A percentile compares a stretch with the other conserved stretches of the same genome.
phyloP scores from a whole-genome alignment of 2,329 filamentous ascomycete genomes.

The Botrytis elliptica region DNA sequence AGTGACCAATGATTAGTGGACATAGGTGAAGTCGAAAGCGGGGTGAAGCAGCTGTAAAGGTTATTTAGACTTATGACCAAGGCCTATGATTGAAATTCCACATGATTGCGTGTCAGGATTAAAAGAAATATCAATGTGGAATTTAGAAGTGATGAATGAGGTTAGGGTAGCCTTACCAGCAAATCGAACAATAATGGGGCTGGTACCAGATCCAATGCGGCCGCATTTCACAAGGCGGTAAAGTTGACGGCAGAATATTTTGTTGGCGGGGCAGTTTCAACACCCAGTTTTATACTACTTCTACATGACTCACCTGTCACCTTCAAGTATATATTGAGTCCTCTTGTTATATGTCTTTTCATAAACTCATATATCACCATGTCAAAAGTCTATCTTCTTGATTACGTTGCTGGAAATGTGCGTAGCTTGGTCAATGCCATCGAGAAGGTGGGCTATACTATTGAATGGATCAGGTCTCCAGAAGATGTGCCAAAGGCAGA shows the following conservation, averaged over 20 bases:
- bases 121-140: neutral
- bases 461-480: conserved; percentile 87
- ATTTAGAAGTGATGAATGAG: neutral
- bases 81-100: neutral
- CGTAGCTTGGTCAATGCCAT: conserved; percentile 96
- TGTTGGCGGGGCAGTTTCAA: neutral
- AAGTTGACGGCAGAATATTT: conserved; percentile 1
- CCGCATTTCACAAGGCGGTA: neutral
- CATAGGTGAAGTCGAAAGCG: neutral
- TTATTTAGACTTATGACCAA: no score
- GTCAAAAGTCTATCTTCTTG: conserved; percentile 73
- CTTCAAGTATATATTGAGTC: conserved; percentile 1
- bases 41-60: neutral
- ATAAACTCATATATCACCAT: conserved; percentile 45
- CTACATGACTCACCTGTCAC: neutral
- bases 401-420: conserved; percentile 96
- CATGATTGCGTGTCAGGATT: neutral
- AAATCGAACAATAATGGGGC: neutral
- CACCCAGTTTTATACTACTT: neutral
- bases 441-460: conserved; percentile 88
- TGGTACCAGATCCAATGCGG: neutral
- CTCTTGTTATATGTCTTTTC: neutral
- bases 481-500: conserved; percentile 82
- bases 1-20: no score
- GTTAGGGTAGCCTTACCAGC: neutral